Base-by-base conservation (phyloP, 208 protist species). In the Leishmania turanica region DNA sequence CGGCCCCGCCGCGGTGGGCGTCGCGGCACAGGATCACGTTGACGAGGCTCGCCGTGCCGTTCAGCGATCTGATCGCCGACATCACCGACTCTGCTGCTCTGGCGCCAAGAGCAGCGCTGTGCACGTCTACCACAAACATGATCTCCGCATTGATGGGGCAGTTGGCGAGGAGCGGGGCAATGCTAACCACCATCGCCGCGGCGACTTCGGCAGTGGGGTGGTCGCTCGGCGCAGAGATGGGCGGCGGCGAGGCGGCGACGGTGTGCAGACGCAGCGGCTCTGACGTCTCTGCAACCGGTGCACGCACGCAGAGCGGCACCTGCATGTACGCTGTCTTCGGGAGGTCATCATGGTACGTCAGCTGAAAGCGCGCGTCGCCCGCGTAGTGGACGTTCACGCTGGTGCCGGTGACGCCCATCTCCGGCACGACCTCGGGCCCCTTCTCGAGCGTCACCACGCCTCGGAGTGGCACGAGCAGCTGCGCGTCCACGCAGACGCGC, bases 111-210 rank as follows among this genome's bases (percentile, higher is more conserved):
- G 58, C 74, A 4, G 53, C 42, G 68, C 64, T 87, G 83, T 95
- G 92, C 60, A 85, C 76, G 81, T 97, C 92, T 1, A 95, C 71
- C 9, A 95, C 47, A 54, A 97, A 89, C 3, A 97, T 68, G 15
- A 95, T 74, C 83, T 97, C 94, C 1, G 89, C 82, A 78, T 97
- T 97, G 78, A 69, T 78, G 13, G 72, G 70, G 47, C 69, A 81
- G 64, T 68, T 78, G n/a, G 74, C 64, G 42, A 95, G 76, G 27
- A 75, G 69, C 15, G 93, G 93, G 3, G 91, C 89, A 64, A 96
- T 82, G 47, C 64, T 80, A 40, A 96, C 60, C 3, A 82, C 85
- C 27, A 94, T 27, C 31, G 76, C 72, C 13, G 89, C 93, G 65
- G 90, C 75, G 42, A 79, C 80, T 0, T 84, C 58, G 40, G 88